phyloP scores from a whole-genome alignment of 768 basidiomycete species.

The Pulveroboletus sp. region DNA sequence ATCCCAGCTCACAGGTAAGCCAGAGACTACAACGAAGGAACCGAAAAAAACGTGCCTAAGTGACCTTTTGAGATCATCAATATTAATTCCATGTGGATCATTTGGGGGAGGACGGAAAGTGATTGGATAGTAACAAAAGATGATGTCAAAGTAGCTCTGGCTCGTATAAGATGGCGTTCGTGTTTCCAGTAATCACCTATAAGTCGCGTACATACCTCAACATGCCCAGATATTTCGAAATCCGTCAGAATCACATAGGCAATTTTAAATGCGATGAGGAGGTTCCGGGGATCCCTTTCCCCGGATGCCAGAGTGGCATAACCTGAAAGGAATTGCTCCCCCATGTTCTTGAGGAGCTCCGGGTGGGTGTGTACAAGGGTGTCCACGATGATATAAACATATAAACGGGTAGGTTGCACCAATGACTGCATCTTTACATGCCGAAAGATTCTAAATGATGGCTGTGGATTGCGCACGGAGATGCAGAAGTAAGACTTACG shows the following conservation, averaged over 20 bases:
- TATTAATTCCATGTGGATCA: constrained; percentile 89
- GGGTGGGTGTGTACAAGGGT: constrained; percentile 37
- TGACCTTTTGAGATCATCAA: constrained; percentile 76
- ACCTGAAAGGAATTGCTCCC: constrained; percentile 65
- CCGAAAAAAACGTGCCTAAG: constrained; percentile 54
- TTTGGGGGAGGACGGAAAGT: constrained; percentile 92
- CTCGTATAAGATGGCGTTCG: neutral
- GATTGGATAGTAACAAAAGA: constrained; percentile 98
- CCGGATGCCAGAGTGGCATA: constrained; percentile 87
- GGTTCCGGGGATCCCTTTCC: constrained; percentile 96
- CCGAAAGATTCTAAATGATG: constrained; percentile 55
- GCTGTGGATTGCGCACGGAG: neutral
- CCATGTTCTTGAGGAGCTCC: constrained; percentile 68
- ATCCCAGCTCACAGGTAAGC: constrained; percentile 1
- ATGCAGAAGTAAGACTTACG: constrained; percentile 43
- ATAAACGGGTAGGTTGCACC: constrained; percentile 77
- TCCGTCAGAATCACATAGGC: constrained; percentile 83
- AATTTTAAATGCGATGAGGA: constrained; percentile 87
- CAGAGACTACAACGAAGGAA: neutral
- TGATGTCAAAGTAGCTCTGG: constrained; percentile 90
- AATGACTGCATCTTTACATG: constrained; percentile 82
- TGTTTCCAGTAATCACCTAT: neutral
- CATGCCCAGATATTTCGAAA: constrained; percentile 70
- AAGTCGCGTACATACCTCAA: constrained; percentile 62
- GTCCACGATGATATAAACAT: constrained; percentile 81